Base-by-base conservation (phyloP, 805 yeast species). In the Sugiyamaella mastotermitis region DNA sequence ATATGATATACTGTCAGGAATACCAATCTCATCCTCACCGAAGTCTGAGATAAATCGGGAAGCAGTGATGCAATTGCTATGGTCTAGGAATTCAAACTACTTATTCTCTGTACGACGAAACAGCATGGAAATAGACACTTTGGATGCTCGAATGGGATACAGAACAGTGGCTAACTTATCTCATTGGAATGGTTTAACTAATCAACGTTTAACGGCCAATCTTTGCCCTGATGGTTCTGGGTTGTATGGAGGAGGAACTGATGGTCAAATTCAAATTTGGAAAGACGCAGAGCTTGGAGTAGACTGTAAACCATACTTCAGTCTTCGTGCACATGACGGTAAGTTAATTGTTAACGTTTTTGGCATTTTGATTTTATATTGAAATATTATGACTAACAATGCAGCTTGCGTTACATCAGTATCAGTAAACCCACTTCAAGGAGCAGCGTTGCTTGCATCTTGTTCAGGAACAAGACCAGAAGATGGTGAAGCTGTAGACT, bases 91-190 rank as follows among this genome's bases (percentile, higher is more conserved):
- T 30, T 48, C 42, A 2, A 30, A 45, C 19, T 46, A 45, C 25
- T 3, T 52, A 16, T 44, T 40, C 29, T 17, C 40, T 8, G 22
- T 51, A 2, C 24, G 43, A 18, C 29, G 56, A 16, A 35, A 42
- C 11, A 21, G 41, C 6, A 9, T 22, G n/a, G 41, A 37, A 17
- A 45, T 52, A n/a, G 34, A 36, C 2, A 39, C 50, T n/a, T 31
- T 52, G 14, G 56, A 52, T 17, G 20, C 37, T 10, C 31, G 56
- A 17, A 48, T 50, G 53, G 38, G 33, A 17, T 34, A 50, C 15
- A 15, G 37, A 24, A 46, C 33, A 17, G 41, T 48, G 2, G 45
- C 38, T n/a, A 19, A 34, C 2, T 35, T 49, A 6, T 19, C 15
- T 11, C 45, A 45, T 6, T 50, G 43, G 42, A 26, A 38, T 1